These are phyloP conservation scores for Boletus subparvulus DNA, from an alignment of 768 basidiomycete species.

Conservation along the genomic window DNA sequence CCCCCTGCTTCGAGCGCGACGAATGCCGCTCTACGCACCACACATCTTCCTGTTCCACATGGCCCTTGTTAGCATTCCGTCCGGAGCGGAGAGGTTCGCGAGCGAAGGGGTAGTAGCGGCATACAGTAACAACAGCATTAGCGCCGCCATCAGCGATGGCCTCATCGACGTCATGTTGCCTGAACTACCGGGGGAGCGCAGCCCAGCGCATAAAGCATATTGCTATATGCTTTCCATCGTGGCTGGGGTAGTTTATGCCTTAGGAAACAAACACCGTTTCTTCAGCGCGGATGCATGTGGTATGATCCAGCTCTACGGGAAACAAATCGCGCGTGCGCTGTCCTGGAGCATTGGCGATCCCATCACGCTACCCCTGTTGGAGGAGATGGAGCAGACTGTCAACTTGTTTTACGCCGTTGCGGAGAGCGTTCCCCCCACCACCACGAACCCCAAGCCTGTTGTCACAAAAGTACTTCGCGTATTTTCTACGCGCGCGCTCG, in stretches of 20 bases:
- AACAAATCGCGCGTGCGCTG: slow-evolving; percentile 73
- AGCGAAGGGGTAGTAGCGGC: slow-evolving; percentile 79
- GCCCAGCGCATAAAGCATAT: slow-evolving; percentile 78
- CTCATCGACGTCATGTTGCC: slow-evolving; percentile 63
- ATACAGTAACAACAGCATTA: slow-evolving; percentile 82
- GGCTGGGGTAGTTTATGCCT: slow-evolving; percentile 62
- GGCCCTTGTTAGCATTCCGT: slow-evolving; percentile 71
- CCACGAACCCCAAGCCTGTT: slow-evolving; percentile 37
- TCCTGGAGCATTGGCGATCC: slow-evolving; percentile 81
- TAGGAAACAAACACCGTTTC: slow-evolving; percentile 68
- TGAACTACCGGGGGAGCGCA: slow-evolving; percentile 72
- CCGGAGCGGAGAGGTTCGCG: slow-evolving; percentile 82
- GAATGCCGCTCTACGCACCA: slow-evolving; percentile 69
- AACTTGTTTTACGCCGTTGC: slow-evolving; percentile 78
- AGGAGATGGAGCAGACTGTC: slow-evolving; percentile 81
- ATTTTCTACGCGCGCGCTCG: slow-evolving; percentile 66
- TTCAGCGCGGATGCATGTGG: slow-evolving; percentile 85
- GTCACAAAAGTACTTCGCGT: slow-evolving; percentile 64
- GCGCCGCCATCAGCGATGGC: slow-evolving; percentile 72
- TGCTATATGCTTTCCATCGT: slow-evolving; percentile 83
- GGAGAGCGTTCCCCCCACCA: slow-evolving; percentile 35
- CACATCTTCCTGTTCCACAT: slow-evolving; percentile 86
- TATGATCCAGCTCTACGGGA: slow-evolving; percentile 80
- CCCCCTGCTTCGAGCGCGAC: slow-evolving; percentile 57
- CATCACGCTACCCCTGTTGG: slow-evolving; percentile 72